Evolutionary conservation across 768 basidiomycete species (phyloP).

Genomic region (Collybia nuda): DNA sequence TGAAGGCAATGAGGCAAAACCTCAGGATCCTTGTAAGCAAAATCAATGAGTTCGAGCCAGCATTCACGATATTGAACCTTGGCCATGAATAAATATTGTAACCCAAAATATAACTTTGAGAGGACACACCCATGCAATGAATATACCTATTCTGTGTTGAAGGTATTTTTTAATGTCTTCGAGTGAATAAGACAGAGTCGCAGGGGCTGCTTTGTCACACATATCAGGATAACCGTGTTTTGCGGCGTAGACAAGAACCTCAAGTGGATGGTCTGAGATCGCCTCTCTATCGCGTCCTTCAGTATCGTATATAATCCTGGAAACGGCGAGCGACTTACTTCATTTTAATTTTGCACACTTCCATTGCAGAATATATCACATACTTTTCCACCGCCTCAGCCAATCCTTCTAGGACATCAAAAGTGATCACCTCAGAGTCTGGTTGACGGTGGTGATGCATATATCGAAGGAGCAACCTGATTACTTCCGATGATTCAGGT

Average conservation of each 20-base stretch:
- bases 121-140: constrained; percentile 1
- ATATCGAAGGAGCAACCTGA: background rate
- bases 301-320: too few species aligned
- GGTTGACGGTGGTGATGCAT: background rate
- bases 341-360: background rate
- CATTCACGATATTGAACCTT: constrained; percentile 1
- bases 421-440: background rate
- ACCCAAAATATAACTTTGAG: background rate
- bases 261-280: background rate
- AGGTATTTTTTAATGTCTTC: background rate
- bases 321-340: background rate
- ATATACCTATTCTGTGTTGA: background rate
- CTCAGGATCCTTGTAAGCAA: background rate
- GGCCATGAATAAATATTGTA: background rate
- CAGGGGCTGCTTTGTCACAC: background rate
- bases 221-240: background rate
- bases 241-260: background rate
- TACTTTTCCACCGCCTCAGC: background rate
- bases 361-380: background rate
- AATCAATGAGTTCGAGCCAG: background rate
- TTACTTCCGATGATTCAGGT: background rate
- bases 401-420: background rate
- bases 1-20: background rate
- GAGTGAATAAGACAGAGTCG: background rate
- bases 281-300: background rate